phyloP scores from a whole-genome alignment of 2,329 filamentous ascomycete species.

The Verticillium nubilum region DNA sequence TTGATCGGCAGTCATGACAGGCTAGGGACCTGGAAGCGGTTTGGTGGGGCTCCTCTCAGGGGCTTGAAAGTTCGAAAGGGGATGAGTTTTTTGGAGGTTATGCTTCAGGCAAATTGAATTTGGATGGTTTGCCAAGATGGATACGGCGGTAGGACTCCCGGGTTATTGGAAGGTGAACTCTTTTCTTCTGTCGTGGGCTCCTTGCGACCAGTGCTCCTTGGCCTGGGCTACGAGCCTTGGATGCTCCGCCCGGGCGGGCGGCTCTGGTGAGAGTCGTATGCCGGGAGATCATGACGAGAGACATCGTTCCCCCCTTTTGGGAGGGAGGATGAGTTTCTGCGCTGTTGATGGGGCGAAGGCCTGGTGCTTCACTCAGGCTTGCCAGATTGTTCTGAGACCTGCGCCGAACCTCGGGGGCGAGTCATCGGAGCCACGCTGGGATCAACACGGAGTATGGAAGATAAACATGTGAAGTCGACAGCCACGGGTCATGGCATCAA shows the following conservation, averaged over 20 bases:
- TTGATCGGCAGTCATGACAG: background rate
- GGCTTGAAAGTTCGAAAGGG: background rate
- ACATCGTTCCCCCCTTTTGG: background rate
- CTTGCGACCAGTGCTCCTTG: background rate
- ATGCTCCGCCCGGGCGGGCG: background rate
- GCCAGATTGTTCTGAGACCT: background rate
- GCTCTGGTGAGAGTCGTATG: background rate
- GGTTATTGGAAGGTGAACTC: background rate
- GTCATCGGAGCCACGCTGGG: slow-evolving; percentile 7
- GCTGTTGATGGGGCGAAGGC: background rate
- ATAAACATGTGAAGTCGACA: background rate
- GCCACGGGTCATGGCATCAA: background rate
- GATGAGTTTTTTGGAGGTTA: background rate
- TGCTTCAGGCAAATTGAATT: background rate
- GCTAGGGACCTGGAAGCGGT: background rate
- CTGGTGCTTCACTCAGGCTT: background rate
- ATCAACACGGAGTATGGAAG: background rate
- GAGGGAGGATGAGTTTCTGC: background rate
- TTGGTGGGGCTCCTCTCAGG: background rate
- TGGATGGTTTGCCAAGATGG: background rate
- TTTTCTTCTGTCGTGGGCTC: background rate
- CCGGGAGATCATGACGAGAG: background rate
- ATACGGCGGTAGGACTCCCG: background rate
- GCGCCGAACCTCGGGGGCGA: background rate
- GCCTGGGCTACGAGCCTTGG: background rate